Percentiles rank a stretch among this genome's conserved stretches.
These are phyloP conservation scores for Wickerhamiella domercqiae DNA, from an alignment of 805 yeast species.

Conservation along the genomic window DNA sequence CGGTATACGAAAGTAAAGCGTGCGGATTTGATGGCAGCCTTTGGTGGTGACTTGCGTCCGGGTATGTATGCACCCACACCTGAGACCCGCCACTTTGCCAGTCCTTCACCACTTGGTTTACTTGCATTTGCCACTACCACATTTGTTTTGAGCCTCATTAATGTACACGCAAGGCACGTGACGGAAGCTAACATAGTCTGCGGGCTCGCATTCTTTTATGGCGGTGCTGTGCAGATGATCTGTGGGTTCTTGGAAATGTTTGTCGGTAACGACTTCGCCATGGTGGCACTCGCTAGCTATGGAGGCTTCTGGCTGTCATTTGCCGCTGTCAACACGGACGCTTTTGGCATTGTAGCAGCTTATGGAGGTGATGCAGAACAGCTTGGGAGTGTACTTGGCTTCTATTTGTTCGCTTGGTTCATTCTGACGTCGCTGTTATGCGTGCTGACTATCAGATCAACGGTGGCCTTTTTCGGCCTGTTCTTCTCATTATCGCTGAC, in stretches of 20 bases:
- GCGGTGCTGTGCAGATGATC: constrained; percentile 43
- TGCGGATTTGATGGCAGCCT: constrained; percentile 44
- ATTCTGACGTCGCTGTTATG: constrained; percentile 42
- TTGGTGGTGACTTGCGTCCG: constrained; percentile 42
- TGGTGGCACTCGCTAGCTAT: constrained; percentile 28
- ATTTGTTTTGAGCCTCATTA: constrained; percentile 39
- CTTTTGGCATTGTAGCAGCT: constrained; percentile 34
- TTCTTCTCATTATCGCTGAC: constrained; percentile 40
- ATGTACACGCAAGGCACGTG: constrained; percentile 46
- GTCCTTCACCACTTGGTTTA: constrained; percentile 51
- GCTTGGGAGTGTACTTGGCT: constrained; percentile 36
- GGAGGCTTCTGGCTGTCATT: constrained; percentile 57
- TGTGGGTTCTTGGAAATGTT: constrained; percentile 62
- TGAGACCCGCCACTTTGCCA: constrained; percentile 36
- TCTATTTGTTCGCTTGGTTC: constrained; percentile 48
- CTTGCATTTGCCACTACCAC: constrained; percentile 48
- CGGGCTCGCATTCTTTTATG: constrained; percentile 48
- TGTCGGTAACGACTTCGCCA: constrained; percentile 52
- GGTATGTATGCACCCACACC: constrained; percentile 27
- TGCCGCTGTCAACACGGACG: constrained; percentile 39
- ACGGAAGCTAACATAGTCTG: constrained; percentile 37
- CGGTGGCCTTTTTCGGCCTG: constrained; percentile 45
- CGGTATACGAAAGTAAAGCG: constrained; percentile 32
- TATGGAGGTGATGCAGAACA: constrained; percentile 22
- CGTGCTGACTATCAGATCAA: constrained; percentile 45